Percentiles rank a stretch among this genome's conserved stretches.
Conservation (phyloP, 2,329 filamentous ascomycete genomes). For the Phaeoacremonium minimum region DNA sequence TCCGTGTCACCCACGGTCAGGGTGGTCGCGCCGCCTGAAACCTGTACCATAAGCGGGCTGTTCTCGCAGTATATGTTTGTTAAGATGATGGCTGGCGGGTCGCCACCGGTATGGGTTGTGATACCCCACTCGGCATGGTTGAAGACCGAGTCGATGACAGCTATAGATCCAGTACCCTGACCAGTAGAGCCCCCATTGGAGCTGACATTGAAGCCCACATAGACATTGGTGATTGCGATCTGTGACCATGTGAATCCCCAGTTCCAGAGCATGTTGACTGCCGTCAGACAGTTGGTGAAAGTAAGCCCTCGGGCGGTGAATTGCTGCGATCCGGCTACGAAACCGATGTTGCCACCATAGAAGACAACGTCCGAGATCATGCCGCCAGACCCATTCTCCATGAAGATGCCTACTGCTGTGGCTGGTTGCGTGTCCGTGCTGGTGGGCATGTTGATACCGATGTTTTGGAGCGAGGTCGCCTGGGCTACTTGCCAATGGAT, state of each 20-base stretch:
- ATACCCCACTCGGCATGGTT: conserved; percentile 12
- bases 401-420: conserved; percentile 6
- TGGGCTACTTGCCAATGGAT: conserved; percentile 1
- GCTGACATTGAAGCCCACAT: conserved; percentile 16
- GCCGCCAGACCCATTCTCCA: conserved; percentile 6
- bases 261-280: conserved; percentile 53
- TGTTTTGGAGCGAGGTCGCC: neutral
- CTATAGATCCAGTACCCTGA: conserved; percentile 23
- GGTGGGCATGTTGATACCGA: conserved; percentile 1
- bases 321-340: conserved; percentile 2
- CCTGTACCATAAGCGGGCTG: conserved; percentile 8
- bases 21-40: conserved; percentile 9
- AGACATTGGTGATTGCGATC: conserved; percentile 15
- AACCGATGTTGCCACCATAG: conserved; percentile 14
- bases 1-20: conserved; percentile 4
- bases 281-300: conserved; percentile 45
- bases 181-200: conserved; percentile 23
- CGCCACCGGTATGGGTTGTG: conserved; percentile 3
- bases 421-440: conserved; percentile 1
- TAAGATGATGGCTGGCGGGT: conserved; percentile 11
- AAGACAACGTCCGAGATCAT: neutral
- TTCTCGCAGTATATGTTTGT: conserved; percentile 12
- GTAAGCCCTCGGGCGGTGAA: conserved; percentile 53
- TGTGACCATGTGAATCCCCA: conserved; percentile 41
- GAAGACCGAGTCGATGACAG: conserved; percentile 42